Evolutionary conservation across 1,284 basidiomycete genomes (phyloP), one percentile per base, ranked within the genome.

Genomic region (Neonothopanus nambi): DNA sequence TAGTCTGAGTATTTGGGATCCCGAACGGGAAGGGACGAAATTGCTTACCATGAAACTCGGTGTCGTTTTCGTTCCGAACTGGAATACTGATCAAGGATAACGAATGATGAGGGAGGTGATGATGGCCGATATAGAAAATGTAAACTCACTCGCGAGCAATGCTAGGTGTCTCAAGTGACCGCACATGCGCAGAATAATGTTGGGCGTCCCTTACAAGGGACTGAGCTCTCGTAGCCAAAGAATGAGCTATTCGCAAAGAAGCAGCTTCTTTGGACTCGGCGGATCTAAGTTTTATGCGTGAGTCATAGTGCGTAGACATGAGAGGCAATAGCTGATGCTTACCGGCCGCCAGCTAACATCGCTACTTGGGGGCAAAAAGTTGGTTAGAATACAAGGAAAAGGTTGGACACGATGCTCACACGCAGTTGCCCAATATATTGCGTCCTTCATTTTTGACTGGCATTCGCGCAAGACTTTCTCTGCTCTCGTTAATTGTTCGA

Each of bases 261-360:
- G 51, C 21, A 4, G 36, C 30, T 30, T 56, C 55, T 42, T 52
- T 56, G 20, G 47, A 41, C 33, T 52, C 46, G 4, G 51, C 45
- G 8, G 55, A 52, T 24, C 51, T 56, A 30, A n/a, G 18, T 33
- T 33, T 13, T 33, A n/a, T n/a, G 30, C 13, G 30, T 24, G 17
- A 40, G 30, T 4, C 8, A 48, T 38, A n/a, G 36, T 3, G 12
- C 36, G 37, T 30, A 35, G 12, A 47, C 26, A 39, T 30, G 26
- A 35, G n/a, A 18, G 23, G 7, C 13, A 18, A 36, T 8, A 33
- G 11, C 9, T 33, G 30, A n/a, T 15, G 39, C 55, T 18, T 39
- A 56, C 55, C 51, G 55, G 15, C 55, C 51, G 37, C 55, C 51
- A 24, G 55, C 55, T 28, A 56, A 43, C 51, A 56, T 52, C 12